Evolutionary conservation across 1,284 basidiomycete species (phyloP).

Genomic region (Sporisorium reilianum): DNA sequence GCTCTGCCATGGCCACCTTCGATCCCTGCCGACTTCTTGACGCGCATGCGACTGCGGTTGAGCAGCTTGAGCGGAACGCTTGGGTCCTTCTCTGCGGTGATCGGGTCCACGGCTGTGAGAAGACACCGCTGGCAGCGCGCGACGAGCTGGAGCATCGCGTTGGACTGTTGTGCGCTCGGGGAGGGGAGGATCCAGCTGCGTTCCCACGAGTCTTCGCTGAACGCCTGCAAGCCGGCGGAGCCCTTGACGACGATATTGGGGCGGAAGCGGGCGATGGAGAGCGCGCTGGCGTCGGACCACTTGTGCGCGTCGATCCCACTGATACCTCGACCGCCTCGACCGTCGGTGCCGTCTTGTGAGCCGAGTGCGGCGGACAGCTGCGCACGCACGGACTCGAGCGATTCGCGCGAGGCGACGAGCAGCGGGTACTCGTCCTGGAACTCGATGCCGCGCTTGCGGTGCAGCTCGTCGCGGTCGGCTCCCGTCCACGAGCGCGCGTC

Average conservation of each 20-base stretch:
- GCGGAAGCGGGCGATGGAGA: conserved; percentile 51
- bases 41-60: conserved; percentile 34
- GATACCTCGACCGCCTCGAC: conserved; percentile 28
- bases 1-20: conserved; percentile 32
- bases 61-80: conserved; percentile 54
- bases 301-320: conserved; percentile 11
- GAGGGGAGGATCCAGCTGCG: conserved; percentile 42
- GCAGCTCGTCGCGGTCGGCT: conserved; percentile 18
- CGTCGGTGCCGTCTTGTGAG: neutral
- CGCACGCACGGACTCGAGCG: conserved; percentile 29
- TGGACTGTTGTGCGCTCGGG: neutral
- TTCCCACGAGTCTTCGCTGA: conserved; percentile 56
- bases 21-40: conserved; percentile 31
- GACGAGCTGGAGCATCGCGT: conserved; percentile 49
- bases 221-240: conserved; percentile 6
- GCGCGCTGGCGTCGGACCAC: conserved; percentile 9
- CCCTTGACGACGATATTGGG: conserved; percentile 51
- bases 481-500: conserved; percentile 7
- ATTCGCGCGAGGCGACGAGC: conserved; percentile 48
- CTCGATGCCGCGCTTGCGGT: conserved; percentile 45
- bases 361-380: conserved; percentile 34
- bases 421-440: conserved; percentile 63
- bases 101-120: conserved; percentile 57
- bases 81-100: conserved; percentile 49
- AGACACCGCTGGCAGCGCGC: conserved; percentile 57